phyloP scores from a whole-genome alignment of 73 alveolate genomes.

The Breviolum minutum region DNA sequence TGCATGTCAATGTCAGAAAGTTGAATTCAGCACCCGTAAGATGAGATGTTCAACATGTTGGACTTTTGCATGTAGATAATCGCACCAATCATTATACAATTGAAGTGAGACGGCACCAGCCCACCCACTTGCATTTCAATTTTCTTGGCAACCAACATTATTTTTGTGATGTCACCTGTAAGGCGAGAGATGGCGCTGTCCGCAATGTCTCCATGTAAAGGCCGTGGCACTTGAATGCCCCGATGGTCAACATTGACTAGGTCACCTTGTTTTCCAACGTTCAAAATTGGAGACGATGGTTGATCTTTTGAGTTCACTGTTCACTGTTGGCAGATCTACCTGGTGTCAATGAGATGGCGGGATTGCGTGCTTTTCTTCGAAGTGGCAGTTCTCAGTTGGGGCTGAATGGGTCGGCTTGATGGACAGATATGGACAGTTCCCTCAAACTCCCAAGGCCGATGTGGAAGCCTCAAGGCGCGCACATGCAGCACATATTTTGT shows the following conservation, averaged over 20 bases:
- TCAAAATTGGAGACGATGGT: background rate
- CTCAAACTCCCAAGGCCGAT: slow-evolving; percentile 32
- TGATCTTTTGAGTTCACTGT: background rate
- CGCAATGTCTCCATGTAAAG: slow-evolving; percentile 14
- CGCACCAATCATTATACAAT: background rate
- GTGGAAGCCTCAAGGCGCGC: slow-evolving; percentile 83
- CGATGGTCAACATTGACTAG: background rate
- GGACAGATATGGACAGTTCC: background rate
- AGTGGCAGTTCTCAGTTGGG: background rate
- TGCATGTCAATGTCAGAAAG: background rate
- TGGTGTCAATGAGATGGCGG: slow-evolving; percentile 75
- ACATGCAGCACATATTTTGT: background rate
- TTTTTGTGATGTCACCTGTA: background rate
- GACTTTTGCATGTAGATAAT: too few relatives aligned
- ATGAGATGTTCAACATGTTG: background rate
- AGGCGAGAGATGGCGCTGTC: slow-evolving; percentile 59
- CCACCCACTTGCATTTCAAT: background rate
- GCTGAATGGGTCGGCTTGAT: background rate
- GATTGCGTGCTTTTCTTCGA: slow-evolving; percentile 64
- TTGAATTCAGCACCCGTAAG: background rate
- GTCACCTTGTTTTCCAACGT: background rate
- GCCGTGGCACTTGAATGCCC: background rate
- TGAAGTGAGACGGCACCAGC: background rate
- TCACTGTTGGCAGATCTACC: slow-evolving; percentile 6
- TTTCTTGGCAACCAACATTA: background rate